Evolutionary conservation across 2,329 filamentous ascomycete species (phyloP), one percentile per base, ranked within the genome.

Genomic region (Penicillium verrucosum): DNA sequence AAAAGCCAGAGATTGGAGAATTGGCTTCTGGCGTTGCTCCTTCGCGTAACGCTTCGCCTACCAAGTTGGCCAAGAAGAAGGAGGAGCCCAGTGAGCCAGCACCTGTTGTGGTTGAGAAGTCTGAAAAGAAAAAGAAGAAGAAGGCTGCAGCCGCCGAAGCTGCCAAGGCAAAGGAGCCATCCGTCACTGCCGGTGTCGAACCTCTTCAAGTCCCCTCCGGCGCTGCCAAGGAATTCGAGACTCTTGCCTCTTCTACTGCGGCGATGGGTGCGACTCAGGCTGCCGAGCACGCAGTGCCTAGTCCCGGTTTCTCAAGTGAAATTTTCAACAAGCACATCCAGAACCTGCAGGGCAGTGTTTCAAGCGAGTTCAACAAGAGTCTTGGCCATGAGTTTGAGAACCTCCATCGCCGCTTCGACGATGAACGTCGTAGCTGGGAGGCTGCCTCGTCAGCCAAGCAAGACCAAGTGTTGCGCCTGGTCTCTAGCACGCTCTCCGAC

Each of bases 101-200:
- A 11, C 53, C 68, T 16, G 65, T 57, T 36, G 53, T 59, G 27
- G 62, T 75, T 0, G 86, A 89, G 60, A 88, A 85, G 74, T 66
- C 76, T 1, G 88, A 90, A 66, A 89, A 87, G 78, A 90, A 84
- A 69, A 83, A 90, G 80, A 93, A 91, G 80, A 83, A 81, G 58
- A 79, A 78, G 56, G 72, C 74, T 6, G 72, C 75, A 25, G 56
- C 62, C 27, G 52, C 62, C 29, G 46, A 55, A 11, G 48, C 51
- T 34, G 76, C 75, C 2, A 85, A 86, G 59, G 74, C 69, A 55
- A 76, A 72, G 52, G 69, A 74, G 54, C 68, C 63, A 12, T 63
- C 57, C 23, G 55, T 58, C 32, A 63, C 58, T 23, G 44, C 36
- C 3, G 58, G 58, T 43, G 57, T 61, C 18, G 61, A 66, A 29